These are phyloP conservation scores for Fragaria iinumae DNA, from an alignment of 306 rosid species.

Conservation along the genomic window DNA sequence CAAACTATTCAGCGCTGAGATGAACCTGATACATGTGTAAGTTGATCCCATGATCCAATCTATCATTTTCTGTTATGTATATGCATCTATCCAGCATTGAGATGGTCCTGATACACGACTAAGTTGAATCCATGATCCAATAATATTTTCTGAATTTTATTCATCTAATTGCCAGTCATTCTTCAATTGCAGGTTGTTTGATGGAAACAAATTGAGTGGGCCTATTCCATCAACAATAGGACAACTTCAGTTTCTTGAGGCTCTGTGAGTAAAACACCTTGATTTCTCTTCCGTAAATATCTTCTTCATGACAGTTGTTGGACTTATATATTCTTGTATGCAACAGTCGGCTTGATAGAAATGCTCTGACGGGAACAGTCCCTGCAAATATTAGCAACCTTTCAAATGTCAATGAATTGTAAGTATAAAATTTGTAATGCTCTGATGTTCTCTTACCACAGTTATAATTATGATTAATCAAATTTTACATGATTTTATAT, in stretches of 20 bases:
- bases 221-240: constrained; percentile 66
- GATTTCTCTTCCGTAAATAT: background rate
- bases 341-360: constrained; percentile 93
- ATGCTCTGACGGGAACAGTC: constrained; percentile 58
- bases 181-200: constrained; percentile 59
- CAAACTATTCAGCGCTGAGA: constrained; percentile 61
- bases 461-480: constrained; percentile 6
- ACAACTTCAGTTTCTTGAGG: constrained; percentile 77
- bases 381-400: constrained; percentile 73
- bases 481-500: constrained; percentile 8
- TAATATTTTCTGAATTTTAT: background rate
- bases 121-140: constrained; percentile 32
- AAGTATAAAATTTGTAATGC: constrained; percentile 33
- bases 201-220: constrained; percentile 68
- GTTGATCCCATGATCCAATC: constrained; percentile 25
- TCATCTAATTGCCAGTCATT: constrained; percentile 16
- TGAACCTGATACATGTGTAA: constrained; percentile 87
- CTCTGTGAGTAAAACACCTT: constrained; percentile 74
- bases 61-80: background rate
- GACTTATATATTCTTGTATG: constrained; percentile 27
- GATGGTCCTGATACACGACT: constrained; percentile 77
- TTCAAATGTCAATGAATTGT: constrained; percentile 66
- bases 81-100: constrained; percentile 47
- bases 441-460: background rate
- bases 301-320: constrained; percentile 6